Percentiles rank a stretch among this genome's conserved stretches.
These are phyloP conservation scores for Solanum megistacrolobum DNA, from an alignment of 257 asterid species.

Conservation along the genomic window DNA sequence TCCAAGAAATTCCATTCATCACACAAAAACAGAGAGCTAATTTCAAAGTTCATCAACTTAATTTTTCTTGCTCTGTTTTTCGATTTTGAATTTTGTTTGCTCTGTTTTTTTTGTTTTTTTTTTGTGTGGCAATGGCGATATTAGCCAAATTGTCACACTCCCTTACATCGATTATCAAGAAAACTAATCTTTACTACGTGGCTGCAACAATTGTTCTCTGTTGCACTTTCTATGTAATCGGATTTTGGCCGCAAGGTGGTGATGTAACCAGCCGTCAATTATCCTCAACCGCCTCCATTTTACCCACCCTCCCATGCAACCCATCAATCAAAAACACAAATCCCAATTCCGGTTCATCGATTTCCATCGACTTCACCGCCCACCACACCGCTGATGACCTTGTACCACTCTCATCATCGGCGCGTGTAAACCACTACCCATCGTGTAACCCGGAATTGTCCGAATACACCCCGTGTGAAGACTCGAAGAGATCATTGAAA, in stretches of 20 bases:
- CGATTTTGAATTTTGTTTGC: not conserved
- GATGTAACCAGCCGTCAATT: slow-evolving; percentile 13
- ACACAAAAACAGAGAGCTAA: not conserved
- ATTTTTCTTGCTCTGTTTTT: not conserved
- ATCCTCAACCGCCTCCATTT: slow-evolving; percentile 14
- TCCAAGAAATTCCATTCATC: not conserved
- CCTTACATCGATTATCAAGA: slow-evolving; percentile 45
- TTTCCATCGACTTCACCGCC: slow-evolving; percentile 46
- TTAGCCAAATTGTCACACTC: slow-evolving; percentile 32
- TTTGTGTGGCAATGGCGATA: slow-evolving; percentile 41
- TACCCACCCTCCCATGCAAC: slow-evolving; percentile 36
- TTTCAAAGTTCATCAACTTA: not conserved
- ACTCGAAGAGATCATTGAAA: slow-evolving; percentile 43
- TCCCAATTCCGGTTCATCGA: not conserved
- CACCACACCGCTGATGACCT: slow-evolving; percentile 58
- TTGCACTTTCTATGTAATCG: slow-evolving; percentile 58
- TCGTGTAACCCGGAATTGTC: slow-evolving; percentile 41
- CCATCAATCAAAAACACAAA: not conserved
- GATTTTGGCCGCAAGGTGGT: slow-evolving; percentile 64
- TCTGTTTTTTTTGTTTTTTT: not conserved
- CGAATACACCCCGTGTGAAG: slow-evolving; percentile 93
- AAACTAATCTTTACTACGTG: slow-evolving; percentile 44
- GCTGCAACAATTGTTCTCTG: slow-evolving; percentile 45
- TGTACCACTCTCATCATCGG: slow-evolving; percentile 19
- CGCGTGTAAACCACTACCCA: slow-evolving; percentile 47